These are phyloP conservation scores for Nidula microcarpa DNA, from an alignment of 768 basidiomycete species.

Conservation along the genomic window DNA sequence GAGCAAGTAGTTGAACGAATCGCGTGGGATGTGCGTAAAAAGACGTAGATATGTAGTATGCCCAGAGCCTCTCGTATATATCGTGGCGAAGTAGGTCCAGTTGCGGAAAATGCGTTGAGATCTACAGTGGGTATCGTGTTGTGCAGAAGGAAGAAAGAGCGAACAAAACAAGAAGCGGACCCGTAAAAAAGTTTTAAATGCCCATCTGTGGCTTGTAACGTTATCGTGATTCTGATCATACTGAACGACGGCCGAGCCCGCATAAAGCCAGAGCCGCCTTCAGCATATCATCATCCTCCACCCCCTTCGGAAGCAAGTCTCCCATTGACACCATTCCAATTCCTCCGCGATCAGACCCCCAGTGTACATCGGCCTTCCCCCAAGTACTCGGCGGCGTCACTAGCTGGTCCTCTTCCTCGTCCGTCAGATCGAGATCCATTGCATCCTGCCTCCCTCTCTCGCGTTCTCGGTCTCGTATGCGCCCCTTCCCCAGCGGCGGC, in stretches of 20 bases:
- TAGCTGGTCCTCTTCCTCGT: conserved; percentile 62
- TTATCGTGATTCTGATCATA: conserved; percentile 1
- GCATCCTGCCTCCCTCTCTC: conserved; percentile 2
- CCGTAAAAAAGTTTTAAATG: background rate
- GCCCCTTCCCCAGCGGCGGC: background rate
- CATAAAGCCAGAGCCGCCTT: conserved; percentile 66
- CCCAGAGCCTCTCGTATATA: too few relatives aligned
- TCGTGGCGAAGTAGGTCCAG: too few relatives aligned
- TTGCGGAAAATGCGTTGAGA: too few relatives aligned
- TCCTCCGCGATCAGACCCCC: conserved; percentile 22
- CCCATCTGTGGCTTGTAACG: background rate
- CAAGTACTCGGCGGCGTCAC: conserved; percentile 60
- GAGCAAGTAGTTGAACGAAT: too few relatives aligned
- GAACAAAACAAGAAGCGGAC: background rate
- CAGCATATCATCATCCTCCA: conserved; percentile 65
- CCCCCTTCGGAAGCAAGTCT: conserved; percentile 14
- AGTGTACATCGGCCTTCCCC: conserved; percentile 34
- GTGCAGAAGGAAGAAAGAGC: background rate
- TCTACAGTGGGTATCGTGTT: background rate
- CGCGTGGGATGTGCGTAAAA: too few relatives aligned
- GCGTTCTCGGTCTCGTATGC: background rate
- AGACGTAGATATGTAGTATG: too few relatives aligned
- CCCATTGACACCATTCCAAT: conserved; percentile 1
- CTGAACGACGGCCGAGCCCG: conserved; percentile 39
- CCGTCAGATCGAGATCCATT: conserved; percentile 45